Evolutionary conservation across 1,284 basidiomycete species (phyloP).

Genomic region (Apiotrichum mycotoxinovorans): DNA sequence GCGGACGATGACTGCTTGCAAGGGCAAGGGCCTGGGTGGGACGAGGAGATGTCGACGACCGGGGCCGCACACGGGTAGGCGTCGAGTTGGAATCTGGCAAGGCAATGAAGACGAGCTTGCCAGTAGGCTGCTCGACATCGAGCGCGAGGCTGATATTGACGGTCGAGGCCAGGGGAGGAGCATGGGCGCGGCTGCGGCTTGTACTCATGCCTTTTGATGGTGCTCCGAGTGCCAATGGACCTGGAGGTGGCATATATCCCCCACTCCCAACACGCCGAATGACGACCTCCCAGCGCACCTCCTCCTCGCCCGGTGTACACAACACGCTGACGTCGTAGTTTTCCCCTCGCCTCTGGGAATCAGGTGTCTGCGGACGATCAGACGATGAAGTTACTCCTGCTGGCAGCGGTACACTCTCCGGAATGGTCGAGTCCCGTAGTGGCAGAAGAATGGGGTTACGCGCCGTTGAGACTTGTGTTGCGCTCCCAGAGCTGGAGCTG

Average conservation of each 20-base stretch:
- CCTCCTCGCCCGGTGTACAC: constrained; percentile 27
- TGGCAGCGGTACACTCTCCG: background rate
- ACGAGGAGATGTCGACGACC: background rate
- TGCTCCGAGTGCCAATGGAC: background rate
- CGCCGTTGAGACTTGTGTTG: background rate
- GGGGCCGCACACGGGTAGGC: constrained; percentile 4
- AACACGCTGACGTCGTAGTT: constrained; percentile 33
- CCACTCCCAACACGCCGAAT: constrained; percentile 16
- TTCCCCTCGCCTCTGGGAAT: background rate
- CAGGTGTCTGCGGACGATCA: constrained; percentile 5
- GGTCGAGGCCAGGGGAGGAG: constrained; percentile 28
- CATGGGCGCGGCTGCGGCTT: constrained; percentile 9
- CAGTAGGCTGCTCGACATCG: constrained; percentile 29
- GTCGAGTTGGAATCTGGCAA: constrained; percentile 28
- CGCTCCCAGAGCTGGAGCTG: too few species aligned
- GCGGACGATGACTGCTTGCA: background rate
- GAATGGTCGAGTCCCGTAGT: background rate
- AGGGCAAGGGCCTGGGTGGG: background rate
- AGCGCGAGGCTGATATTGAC: constrained; percentile 41
- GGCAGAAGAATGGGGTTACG: background rate
- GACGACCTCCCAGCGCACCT: constrained; percentile 38
- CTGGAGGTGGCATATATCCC: background rate
- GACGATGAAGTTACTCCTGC: background rate
- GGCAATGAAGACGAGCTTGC: constrained; percentile 41
- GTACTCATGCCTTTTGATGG: background rate